These are phyloP conservation scores for Neopestalotiopsis rosae DNA, from an alignment of 2,329 filamentous ascomycete species.

Conservation along the genomic window DNA sequence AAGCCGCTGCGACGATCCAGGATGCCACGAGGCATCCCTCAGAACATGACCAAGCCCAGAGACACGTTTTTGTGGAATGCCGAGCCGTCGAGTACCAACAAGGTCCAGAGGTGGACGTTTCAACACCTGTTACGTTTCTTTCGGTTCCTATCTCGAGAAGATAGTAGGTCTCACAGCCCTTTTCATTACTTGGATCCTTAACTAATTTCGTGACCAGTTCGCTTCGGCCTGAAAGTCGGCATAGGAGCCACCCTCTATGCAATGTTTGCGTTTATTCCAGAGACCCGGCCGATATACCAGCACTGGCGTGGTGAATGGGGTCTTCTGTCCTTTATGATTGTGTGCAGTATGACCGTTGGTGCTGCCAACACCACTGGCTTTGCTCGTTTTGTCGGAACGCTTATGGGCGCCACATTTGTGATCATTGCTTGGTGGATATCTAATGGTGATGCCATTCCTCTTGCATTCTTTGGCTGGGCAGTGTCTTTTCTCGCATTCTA, in stretches of 20 bases:
- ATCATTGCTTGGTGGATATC: constrained; percentile 80
- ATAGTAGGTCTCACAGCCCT: constrained; percentile 43
- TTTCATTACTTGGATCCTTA: not conserved
- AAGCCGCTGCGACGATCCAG: constrained; percentile 58
- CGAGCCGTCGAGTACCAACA: constrained; percentile 45
- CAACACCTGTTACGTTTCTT: constrained; percentile 51
- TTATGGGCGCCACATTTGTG: constrained; percentile 78
- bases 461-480: constrained; percentile 83
- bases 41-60: constrained; percentile 55
- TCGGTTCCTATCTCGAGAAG: constrained; percentile 58
- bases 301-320: constrained; percentile 98
- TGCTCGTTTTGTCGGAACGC: constrained; percentile 84
- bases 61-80: constrained; percentile 63
- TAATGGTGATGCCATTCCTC: constrained; percentile 72
- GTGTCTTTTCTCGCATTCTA: constrained; percentile 87
- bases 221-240: constrained; percentile 91
- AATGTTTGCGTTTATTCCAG: constrained; percentile 82
- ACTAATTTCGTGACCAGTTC: constrained; percentile 44
- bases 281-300: constrained; percentile 79
- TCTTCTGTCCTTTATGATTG: constrained; percentile 94
- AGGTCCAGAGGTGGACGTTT: constrained; percentile 48
- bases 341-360: constrained; percentile 96
- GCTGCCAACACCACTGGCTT: constrained; percentile 92
- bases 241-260: constrained; percentile 89
- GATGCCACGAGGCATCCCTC: constrained; percentile 61